phyloP scores from a whole-genome alignment of 2,329 filamentous ascomycete genomes.

The Botryosphaeria dothidea region DNA sequence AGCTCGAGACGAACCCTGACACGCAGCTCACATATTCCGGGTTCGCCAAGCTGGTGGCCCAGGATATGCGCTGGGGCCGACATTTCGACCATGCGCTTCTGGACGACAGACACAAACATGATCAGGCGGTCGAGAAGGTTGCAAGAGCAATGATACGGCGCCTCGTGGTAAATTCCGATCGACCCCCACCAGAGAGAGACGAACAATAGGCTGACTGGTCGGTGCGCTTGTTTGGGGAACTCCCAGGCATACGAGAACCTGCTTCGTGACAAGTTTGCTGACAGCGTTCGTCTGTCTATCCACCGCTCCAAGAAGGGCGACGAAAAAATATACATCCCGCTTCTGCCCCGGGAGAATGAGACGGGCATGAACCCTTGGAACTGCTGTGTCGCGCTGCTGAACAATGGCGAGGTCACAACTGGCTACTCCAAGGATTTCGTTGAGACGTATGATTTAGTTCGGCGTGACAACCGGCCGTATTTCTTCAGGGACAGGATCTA shows the following conservation, averaged over 20 bases:
- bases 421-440: background rate
- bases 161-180: background rate
- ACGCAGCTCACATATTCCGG: background rate
- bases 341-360: background rate
- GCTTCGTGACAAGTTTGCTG: background rate
- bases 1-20: background rate
- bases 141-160: background rate
- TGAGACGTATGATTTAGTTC: background rate
- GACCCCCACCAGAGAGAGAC: background rate
- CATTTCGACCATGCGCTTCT: background rate
- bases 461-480: background rate
- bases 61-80: background rate
- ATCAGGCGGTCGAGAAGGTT: background rate
- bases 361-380: background rate
- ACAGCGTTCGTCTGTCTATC: slow-evolving; percentile 17
- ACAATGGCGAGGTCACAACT: background rate
- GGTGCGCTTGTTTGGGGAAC: background rate
- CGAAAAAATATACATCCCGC: background rate
- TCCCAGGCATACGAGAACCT: background rate
- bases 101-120: background rate
- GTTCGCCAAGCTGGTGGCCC: background rate
- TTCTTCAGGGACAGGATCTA: background rate
- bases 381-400: background rate
- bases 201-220: background rate
- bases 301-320: background rate